Evolutionary conservation across 345 rosid genomes (phyloP), one percentile per base, ranked within the genome.

Genomic region (Linum usitatissimum): DNA sequence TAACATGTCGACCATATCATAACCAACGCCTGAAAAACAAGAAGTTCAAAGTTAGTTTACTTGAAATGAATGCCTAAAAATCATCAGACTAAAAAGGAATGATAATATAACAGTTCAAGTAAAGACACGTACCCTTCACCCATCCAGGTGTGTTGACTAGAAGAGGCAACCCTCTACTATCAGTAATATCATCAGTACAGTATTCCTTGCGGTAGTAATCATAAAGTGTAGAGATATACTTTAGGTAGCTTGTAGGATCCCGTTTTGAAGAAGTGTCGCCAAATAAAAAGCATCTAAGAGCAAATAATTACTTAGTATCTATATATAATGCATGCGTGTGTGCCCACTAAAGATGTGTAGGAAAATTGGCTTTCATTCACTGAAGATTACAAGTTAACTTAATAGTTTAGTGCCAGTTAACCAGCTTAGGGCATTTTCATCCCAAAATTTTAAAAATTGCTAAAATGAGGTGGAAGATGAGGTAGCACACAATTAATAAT

Each of bases 61-160:
- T 12, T 59, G 12, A 38, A 4, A 14, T 12, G 62, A 59, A 17
- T 8, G 34, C 18, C 30, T 59, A 49, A 53, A 48, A 42, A 18
- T 13, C 20, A 42, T 38, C 17, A 61, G 30, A 45, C 34, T 21
- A 60, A 0, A 66, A 18, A 65, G 39, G 56, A 34, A 30, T 64
- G 23, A 19, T 61, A 60, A 55, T 7, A 56, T 20, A 55, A 28
- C n/a, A n/a, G 28, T 20, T 10, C 23, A 55, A 19, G 68, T 28
- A 48, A 57, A 49, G 55, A 55, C 54, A 36, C 68, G 36, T 31
- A 84, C 99, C 99, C 87, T 93, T 93, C 64, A 93, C 96, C 99
- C 99, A 93, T 64, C 99, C 99, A 36, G 92, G 86, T 30, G 99
- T 90, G 59, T 90, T 90, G 63, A 93, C 81, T 68, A 93, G 78